Evolutionary conservation across 1,139 yeast genomes (phyloP), one percentile per base, ranked within the genome.

Genomic region (Kluyveromyces marxianus): DNA sequence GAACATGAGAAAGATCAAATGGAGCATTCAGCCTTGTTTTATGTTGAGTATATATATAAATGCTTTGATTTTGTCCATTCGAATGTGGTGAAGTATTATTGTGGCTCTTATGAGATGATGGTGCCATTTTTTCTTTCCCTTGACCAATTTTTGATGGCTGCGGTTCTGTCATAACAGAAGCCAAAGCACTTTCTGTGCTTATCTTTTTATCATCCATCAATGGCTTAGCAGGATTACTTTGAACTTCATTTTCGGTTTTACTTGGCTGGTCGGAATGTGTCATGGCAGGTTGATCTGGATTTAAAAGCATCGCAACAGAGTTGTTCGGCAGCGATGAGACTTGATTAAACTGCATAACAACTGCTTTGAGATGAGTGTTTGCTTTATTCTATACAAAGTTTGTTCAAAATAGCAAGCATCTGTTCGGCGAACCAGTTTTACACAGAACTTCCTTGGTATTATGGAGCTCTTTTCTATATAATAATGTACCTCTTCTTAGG

Each of bases 21-120:
- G 72, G 74, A 25, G 70, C 66, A 48, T 66, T 68, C 25, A 71
- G 63, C 47, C 70, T 70, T 25, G 71, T 64, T 50, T 68, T 69
- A 52, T 62, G 73, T 49, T 72, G 78, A 3, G 76, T 71, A 46
- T 65, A 66, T 41, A 66, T 61, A 54, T 63, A 71, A 4, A 79
- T 78, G 51, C 67, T 68, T 51, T 70, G 71, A 43, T 65, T 71
- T 48, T 71, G 68, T 50, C 54, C 36, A 14, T 6, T 6, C 7
- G 35, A 14, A 14, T 14, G 21, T 14, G 21, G 21, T 14, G 21
- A 14, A 14, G 21, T 14, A 14, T 14, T 14, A 14, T 14, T 14
- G 21, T 14, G 21, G 21, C 21, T 14, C 21, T 14, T 14, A 14
- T 14, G 21, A 14, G 21, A 14, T 14, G 21, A 14, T 14, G 21